These are phyloP conservation scores for Aureobasidium sp. DNA, from an alignment of 2,329 filamentous ascomycete genomes.

Conservation along the genomic window DNA sequence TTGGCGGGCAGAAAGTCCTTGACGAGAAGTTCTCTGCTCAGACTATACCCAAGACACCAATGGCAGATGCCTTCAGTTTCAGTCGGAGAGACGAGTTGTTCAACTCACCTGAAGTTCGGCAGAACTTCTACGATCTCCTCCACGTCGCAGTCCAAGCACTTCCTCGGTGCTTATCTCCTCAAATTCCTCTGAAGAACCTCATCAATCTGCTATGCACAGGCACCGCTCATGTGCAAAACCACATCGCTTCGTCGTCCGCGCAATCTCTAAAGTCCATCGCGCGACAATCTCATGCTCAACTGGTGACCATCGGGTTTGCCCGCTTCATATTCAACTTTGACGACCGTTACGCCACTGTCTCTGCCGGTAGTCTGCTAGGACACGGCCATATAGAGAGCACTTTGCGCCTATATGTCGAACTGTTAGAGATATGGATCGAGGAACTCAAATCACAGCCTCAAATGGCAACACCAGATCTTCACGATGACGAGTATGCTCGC, in stretches of 20 bases:
- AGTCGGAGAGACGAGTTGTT: conserved; percentile 72
- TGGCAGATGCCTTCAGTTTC: conserved; percentile 90
- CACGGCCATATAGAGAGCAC: conserved; percentile 93
- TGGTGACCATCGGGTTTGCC: conserved; percentile 93
- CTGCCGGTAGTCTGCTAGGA: conserved; percentile 92
- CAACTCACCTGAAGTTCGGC: conserved; percentile 70
- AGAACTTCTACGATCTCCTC: conserved; percentile 90
- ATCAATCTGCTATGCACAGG: conserved; percentile 95
- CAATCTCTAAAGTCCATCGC: conserved; percentile 94
- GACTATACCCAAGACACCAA: conserved; percentile 85
- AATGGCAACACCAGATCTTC: conserved; percentile 71
- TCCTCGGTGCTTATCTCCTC: conserved; percentile 83
- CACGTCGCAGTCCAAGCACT: conserved; percentile 93
- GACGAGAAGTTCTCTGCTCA: conserved; percentile 90
- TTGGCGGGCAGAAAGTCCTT: conserved; percentile 88
- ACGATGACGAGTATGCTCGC: conserved; percentile 43
- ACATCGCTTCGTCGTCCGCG: conserved; percentile 86
- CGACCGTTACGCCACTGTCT: conserved; percentile 94
- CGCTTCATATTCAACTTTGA: conserved; percentile 99
- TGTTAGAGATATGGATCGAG: conserved; percentile 95
- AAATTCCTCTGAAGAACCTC: conserved; percentile 86
- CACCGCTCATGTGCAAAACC: conserved; percentile 87
- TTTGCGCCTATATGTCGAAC: conserved; percentile 81
- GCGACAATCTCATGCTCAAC: conserved; percentile 82
- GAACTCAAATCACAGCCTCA: conserved; percentile 59